These are phyloP conservation scores for Podospora comata DNA, from an alignment of 495 filamentous ascomycete species.

Conservation along the genomic window DNA sequence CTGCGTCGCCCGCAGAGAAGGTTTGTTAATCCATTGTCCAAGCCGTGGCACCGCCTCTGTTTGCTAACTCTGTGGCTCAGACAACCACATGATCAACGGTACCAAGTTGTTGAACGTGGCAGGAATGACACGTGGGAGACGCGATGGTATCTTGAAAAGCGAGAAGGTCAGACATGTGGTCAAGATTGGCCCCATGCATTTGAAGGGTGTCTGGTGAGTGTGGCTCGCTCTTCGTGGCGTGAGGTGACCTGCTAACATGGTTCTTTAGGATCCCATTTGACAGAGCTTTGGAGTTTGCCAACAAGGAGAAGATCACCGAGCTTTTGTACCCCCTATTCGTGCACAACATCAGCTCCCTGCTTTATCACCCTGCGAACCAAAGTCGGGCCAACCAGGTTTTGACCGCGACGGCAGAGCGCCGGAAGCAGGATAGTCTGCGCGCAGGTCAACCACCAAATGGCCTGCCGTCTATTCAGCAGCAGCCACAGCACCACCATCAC, in stretches of 20 bases:
- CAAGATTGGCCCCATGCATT: slow-evolving; percentile 98
- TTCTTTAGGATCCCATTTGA: slow-evolving; percentile 88
- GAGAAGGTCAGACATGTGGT: slow-evolving; percentile 96
- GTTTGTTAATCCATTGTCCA: slow-evolving; percentile 46
- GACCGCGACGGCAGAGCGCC: slow-evolving; percentile 71
- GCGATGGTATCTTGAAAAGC: slow-evolving; percentile 96
- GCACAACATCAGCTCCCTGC: slow-evolving; percentile 89
- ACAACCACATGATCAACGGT: slow-evolving; percentile 99
- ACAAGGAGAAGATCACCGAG: slow-evolving; percentile 99
- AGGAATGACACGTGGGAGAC: slow-evolving; percentile 92
- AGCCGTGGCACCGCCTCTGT: not conserved
- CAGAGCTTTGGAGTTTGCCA: slow-evolving; percentile 92
- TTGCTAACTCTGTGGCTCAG: slow-evolving; percentile 40
- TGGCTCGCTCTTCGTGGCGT: not conserved
- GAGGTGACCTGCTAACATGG: slow-evolving; percentile 11
- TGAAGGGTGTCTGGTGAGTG: slow-evolving; percentile 96
- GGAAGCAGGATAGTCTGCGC: slow-evolving; percentile 60
- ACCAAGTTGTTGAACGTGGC: slow-evolving; percentile 97
- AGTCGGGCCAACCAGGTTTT: slow-evolving; percentile 78
- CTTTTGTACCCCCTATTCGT: slow-evolving; percentile 93
- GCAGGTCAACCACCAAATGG: slow-evolving; percentile 35
- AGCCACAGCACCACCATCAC: slow-evolving; percentile 74
- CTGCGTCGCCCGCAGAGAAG: slow-evolving; percentile 91
- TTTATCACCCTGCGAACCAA: slow-evolving; percentile 92
- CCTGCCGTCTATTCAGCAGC: slow-evolving; percentile 70